Evolutionary conservation across 805 yeast species (phyloP).

Genomic region (Ogataea allantospora): DNA sequence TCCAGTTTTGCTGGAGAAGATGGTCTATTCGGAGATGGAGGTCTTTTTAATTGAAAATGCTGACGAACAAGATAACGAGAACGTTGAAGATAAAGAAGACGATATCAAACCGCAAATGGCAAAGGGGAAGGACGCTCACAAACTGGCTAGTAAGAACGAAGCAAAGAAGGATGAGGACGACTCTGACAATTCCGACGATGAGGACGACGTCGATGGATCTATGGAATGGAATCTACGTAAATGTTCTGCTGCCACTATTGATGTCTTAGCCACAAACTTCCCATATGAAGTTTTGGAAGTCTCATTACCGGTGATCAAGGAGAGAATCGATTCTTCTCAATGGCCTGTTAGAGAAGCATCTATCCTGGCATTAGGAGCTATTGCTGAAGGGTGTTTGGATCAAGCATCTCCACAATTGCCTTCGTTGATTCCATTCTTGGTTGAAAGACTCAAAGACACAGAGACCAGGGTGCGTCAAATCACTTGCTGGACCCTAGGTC

Average conservation of each 20-base stretch:
- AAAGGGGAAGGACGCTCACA: constrained; percentile 52
- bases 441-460: constrained; percentile 69
- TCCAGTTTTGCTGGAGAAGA: constrained; percentile 75
- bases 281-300: constrained; percentile 66
- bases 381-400: constrained; percentile 83
- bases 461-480: constrained; percentile 90
- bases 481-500: constrained; percentile 91
- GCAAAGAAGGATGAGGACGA: constrained; percentile 34
- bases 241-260: constrained; percentile 92
- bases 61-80: constrained; percentile 74
- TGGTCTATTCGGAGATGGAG: constrained; percentile 88
- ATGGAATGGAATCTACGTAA: constrained; percentile 90
- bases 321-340: constrained; percentile 60
- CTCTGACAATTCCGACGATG: constrained; percentile 61
- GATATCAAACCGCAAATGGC: constrained; percentile 84
- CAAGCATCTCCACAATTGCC: constrained; percentile 72
- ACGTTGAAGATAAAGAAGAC: constrained; percentile 77
- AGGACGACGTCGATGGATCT: constrained; percentile 62
- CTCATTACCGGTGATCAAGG: constrained; percentile 73
- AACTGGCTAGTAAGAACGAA: constrained; percentile 16
- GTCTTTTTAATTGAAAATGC: constrained; percentile 58
- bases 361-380: constrained; percentile 91
- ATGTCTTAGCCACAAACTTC: constrained; percentile 64
- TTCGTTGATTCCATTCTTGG: constrained; percentile 76
- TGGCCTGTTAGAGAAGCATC: constrained; percentile 96